Base-by-base conservation (phyloP, 2,329 filamentous ascomycete genomes). In the Pyricularia pennisetigena region DNA sequence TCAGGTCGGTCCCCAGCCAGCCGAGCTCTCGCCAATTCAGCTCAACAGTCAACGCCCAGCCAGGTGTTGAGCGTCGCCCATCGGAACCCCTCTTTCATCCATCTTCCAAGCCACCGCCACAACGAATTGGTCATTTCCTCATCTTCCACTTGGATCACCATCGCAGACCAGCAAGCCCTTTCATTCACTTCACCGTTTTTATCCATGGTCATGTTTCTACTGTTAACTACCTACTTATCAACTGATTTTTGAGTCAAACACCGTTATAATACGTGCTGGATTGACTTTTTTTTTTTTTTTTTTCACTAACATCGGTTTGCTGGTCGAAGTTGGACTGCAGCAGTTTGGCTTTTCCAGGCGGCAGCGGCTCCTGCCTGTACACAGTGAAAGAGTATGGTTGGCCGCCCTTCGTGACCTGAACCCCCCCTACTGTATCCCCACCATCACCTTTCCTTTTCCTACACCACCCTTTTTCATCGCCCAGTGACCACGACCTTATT, bases 401-500 rank as follows among this genome's bases (percentile, higher is more conserved):
- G 23, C 24, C 23, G 57, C 24, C 54, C 57, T 61, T 9, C 57
- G 57, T 61, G 57, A 61, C 57, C 57, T 61, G 57, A 61, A 24
- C 57, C 57, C 41, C 32, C 41, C 35, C 41, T 54, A 54, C 41
- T 54, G 41, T 54, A 54, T 54, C 41, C 41, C 41, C 41, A 54
- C 41, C 41, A 54, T 54, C 41, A 54, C 41, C 41, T 54, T 54
- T 54, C 20, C 41, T 54, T 54, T 54, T 54, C 41, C 41, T 54
- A 54, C 41, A 54, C 41, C 41, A 54, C 41, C 41, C 41, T 54
- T 54, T 54, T n/a, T 54, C 20, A 54, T 41, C 64, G 29, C 29
- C 63, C 65, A 66, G 32, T 66, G 54, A 29, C 54, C 49, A 67
- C 66, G 49, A 59, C 66, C 66, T 61, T 67, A 67, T 61, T 67